These are phyloP conservation scores for Termitomyces sp. DNA, from an alignment of 768 basidiomycete genomes.

Conservation along the genomic window DNA sequence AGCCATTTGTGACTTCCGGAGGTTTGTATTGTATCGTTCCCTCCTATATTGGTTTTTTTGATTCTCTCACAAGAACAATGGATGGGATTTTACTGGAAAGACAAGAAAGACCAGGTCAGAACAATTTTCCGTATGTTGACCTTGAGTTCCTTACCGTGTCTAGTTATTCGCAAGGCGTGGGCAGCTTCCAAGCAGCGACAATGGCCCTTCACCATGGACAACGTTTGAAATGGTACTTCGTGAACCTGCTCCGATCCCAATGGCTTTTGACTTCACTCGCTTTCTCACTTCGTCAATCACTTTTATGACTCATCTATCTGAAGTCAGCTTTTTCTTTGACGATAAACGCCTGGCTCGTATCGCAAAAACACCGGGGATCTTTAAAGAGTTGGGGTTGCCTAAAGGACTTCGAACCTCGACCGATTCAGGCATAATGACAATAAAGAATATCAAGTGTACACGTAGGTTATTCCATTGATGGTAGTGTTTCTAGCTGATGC, in stretches of 20 bases:
- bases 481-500: slow-evolving; percentile 4
- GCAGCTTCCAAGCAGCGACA: slow-evolving; percentile 37
- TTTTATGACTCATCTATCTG: slow-evolving; percentile 78
- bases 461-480: slow-evolving; percentile 34
- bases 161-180: slow-evolving; percentile 85
- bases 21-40: slow-evolving; percentile 32
- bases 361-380: slow-evolving; percentile 52
- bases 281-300: slow-evolving; percentile 91
- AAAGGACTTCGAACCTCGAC: slow-evolving; percentile 53
- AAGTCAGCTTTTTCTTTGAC: slow-evolving; percentile 81
- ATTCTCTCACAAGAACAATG: slow-evolving; percentile 53
- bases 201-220: slow-evolving; percentile 56
- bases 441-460: slow-evolving; percentile 57
- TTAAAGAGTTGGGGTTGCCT: slow-evolving; percentile 47
- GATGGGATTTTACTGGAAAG: slow-evolving; percentile 98
- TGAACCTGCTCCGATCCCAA: slow-evolving; percentile 74
- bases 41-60: slow-evolving; percentile 17
- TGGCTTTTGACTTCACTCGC: slow-evolving; percentile 80
- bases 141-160: slow-evolving; percentile 4
- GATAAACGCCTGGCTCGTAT: slow-evolving; percentile 65
- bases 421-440: slow-evolving; percentile 59
- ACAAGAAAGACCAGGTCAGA: slow-evolving; percentile 78
- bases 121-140: not conserved
- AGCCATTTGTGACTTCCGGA: slow-evolving; percentile 79
- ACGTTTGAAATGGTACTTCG: slow-evolving; percentile 86